phyloP scores from a whole-genome alignment of 306 rosid genomes.

The Luffa aegyptiaca region DNA sequence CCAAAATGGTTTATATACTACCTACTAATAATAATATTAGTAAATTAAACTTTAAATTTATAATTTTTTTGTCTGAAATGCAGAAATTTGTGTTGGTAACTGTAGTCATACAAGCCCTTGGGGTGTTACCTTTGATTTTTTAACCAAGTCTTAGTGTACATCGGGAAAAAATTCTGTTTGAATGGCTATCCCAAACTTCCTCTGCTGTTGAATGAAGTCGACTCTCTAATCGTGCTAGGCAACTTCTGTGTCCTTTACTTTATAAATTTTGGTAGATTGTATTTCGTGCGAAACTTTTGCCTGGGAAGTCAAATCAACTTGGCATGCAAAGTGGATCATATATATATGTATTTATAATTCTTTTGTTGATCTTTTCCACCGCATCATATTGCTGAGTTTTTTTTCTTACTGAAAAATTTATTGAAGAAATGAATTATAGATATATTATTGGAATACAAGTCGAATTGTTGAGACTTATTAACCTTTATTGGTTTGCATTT shows the following conservation, averaged over 20 bases:
- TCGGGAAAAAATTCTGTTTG: background rate
- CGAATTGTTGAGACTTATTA: constrained; percentile 13
- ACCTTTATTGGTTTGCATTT: constrained; percentile 23
- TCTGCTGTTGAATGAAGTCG: background rate
- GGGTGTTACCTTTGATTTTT: background rate
- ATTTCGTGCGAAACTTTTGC: background rate
- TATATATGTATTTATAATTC: background rate
- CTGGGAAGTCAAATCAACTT: background rate
- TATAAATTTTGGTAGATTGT: background rate
- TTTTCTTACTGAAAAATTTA: background rate
- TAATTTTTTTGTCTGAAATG: background rate
- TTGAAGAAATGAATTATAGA: background rate
- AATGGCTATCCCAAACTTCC: background rate
- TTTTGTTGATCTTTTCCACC: background rate
- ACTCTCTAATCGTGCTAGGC: background rate
- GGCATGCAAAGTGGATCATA: background rate
- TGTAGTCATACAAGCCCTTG: background rate
- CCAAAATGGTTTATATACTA: background rate
- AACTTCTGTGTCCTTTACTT: background rate
- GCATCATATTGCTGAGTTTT: background rate
- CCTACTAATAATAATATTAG: background rate
- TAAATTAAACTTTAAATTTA: background rate
- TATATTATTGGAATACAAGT: background rate
- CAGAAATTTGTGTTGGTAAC: background rate
- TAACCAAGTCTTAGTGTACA: background rate